A percentile compares a stretch with the other conserved stretches of the same genome.
phyloP scores from a whole-genome alignment of 257 asterid genomes.

The Primulina tabacum region DNA sequence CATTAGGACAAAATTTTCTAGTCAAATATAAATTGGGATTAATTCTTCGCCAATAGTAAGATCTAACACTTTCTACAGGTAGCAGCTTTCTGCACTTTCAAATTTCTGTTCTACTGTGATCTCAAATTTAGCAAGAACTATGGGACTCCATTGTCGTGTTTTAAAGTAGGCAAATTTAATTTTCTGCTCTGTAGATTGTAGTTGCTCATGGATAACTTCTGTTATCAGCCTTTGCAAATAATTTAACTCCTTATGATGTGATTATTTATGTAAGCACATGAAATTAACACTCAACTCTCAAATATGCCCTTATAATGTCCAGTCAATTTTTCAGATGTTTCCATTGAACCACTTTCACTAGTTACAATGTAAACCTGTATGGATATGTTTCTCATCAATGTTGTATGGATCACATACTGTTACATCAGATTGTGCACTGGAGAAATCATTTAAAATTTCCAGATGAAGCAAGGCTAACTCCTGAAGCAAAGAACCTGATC shows the following conservation, averaged over 20 bases:
- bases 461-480: conserved; percentile 50
- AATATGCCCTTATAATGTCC: not conserved
- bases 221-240: not conserved
- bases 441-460: conserved; percentile 64
- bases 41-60: not conserved
- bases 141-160: not conserved
- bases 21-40: not conserved
- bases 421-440: conserved; percentile 70
- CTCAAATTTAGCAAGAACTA: not conserved
- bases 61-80: too few species aligned
- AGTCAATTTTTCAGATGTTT: not conserved
- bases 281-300: not conserved
- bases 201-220: conserved; percentile 1
- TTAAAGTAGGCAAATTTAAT: not conserved
- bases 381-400: not conserved
- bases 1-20: not conserved
- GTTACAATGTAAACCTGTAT: not conserved
- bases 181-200: conserved; percentile 1
- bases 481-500: conserved; percentile 74
- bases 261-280: not conserved
- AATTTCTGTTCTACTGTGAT: too few species aligned
- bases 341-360: conserved; percentile 10
- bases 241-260: not conserved
- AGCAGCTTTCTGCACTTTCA: too few species aligned
- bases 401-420: not conserved